These are phyloP conservation scores for Otatea glauca DNA, from an alignment of 176 grass and related monocot genomes.

Conservation along the genomic window DNA sequence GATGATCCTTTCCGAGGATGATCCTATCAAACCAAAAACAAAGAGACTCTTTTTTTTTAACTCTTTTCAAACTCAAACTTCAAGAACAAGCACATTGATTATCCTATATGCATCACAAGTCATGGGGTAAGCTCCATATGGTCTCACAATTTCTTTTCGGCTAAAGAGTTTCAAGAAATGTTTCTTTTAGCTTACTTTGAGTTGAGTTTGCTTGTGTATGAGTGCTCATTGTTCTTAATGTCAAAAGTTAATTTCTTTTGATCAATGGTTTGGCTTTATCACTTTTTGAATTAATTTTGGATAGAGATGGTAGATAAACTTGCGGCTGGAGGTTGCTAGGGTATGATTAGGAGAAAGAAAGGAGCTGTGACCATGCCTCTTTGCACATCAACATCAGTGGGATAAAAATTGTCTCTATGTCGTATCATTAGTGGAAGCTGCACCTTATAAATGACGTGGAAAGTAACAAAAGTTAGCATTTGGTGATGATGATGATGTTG, in stretches of 20 bases:
- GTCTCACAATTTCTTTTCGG: background rate
- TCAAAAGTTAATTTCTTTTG: background rate
- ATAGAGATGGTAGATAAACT: slow-evolving; percentile 23
- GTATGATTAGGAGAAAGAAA: slow-evolving; percentile 26
- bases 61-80: too few species aligned
- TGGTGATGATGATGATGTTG: slow-evolving; percentile 1
- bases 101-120: too few species aligned
- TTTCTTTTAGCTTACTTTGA: background rate
- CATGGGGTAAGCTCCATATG: background rate
- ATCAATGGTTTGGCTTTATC: background rate
- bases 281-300: background rate
- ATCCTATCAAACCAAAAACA: too few species aligned
- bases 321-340: background rate
- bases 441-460: background rate
- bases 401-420: background rate
- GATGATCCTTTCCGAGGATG: too few species aligned
- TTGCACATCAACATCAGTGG: background rate
- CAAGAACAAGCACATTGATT: too few species aligned
- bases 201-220: background rate
- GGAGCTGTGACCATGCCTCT: slow-evolving; percentile 1
- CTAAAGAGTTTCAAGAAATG: background rate
- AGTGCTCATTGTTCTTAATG: slow-evolving; percentile 1
- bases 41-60: too few species aligned
- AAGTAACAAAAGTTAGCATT: slow-evolving; percentile 3
- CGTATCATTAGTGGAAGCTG: background rate